These are phyloP conservation scores for Helotiales sp. DNA, from an alignment of 2,329 filamentous ascomycete genomes.

Conservation along the genomic window DNA sequence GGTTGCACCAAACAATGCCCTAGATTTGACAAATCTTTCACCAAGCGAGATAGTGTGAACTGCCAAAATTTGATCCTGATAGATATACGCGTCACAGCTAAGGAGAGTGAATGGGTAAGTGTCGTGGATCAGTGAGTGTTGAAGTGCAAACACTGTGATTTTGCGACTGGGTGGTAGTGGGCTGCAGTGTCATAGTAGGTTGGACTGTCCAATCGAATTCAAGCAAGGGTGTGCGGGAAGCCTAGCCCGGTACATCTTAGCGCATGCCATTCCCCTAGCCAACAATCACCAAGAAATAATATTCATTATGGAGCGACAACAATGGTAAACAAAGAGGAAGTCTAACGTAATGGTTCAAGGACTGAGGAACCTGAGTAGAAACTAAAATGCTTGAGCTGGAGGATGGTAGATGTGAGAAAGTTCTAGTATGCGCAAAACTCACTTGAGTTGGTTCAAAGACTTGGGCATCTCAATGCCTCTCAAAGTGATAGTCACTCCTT, in stretches of 20 bases:
- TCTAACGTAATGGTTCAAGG: neutral
- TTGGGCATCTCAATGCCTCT: neutral
- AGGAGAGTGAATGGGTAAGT: too few species aligned
- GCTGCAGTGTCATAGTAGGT: neutral
- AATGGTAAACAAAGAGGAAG: neutral
- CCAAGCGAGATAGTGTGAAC: neutral
- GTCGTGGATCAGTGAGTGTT: neutral
- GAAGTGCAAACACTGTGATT: neutral
- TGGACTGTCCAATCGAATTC: neutral
- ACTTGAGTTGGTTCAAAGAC: neutral
- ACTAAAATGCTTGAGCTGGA: neutral
- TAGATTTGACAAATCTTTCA: neutral
- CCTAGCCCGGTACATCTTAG: neutral
- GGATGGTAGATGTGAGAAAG: neutral
- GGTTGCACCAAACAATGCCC: neutral
- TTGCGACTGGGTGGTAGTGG: neutral
- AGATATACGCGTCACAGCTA: neutral
- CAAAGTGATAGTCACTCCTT: neutral
- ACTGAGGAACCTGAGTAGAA: neutral
- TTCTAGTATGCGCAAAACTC: neutral
- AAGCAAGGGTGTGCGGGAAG: constrained; percentile 4
- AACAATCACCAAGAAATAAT: neutral
- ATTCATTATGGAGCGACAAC: neutral
- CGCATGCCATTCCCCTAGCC: neutral
- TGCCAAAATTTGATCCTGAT: neutral